Base-by-base conservation (phyloP, 257 asterid genomes). In the Solanum habrochaites region DNA sequence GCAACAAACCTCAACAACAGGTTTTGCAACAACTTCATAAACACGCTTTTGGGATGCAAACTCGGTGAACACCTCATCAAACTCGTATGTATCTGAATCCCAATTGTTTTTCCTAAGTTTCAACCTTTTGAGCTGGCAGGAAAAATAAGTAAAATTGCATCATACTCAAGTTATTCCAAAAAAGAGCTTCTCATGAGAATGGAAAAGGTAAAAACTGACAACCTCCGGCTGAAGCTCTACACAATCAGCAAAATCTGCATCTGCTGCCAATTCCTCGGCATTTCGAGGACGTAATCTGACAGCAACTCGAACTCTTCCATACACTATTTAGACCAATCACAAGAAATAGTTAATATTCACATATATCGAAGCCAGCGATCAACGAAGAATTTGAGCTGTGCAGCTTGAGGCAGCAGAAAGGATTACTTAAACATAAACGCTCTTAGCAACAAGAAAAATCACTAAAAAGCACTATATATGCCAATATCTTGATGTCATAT, bases 161-260 rank as follows among this genome's bases (percentile, higher is more conserved):
- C 82, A 87, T 39, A 45, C 89, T 62, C 29, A 47, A 78, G 71
- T 88, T 83, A 88, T 87, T 73, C 16, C 25, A 56, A 86, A 32
- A 74, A 87, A 89, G 74, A 45, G 86, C 86, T 11, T 86, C 45
- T 62, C 37, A 74, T 31, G 23, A 74, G 18, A 60, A 83, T 86
- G 78, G 40, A 23, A 72, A 74, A 21, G 85, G 86, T 78, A 77
- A 85, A 87, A 66, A 21, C 31, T 45, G 85, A 82, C 69, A 73
- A 96, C 99, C 98, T 96, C 99, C 6, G 99, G 98, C 91, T 97
- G 99, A 89, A 95, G 85, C 89, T 97, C 99, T 88, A 97, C 98
- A 85, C 99, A 97, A 91, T 97, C 99, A 91, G 99, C 99, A 92
- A 97, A 97, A 93, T 97, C 99, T 89, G 99, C 98, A 94, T 97